phyloP scores from a whole-genome alignment of 345 rosid species.

The Erysimum cheiranthoides region DNA sequence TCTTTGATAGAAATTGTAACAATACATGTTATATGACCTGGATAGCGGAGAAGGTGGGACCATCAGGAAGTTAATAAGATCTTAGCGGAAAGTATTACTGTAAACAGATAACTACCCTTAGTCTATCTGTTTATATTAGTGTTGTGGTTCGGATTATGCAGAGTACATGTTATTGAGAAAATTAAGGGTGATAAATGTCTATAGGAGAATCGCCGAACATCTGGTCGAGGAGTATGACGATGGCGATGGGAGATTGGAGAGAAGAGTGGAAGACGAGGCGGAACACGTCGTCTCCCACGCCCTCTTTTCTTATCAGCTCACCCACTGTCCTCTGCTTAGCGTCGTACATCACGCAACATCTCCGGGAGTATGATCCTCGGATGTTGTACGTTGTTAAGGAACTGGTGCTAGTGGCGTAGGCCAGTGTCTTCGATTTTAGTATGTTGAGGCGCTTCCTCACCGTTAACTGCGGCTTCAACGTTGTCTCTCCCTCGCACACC shows the following conservation, averaged over 20 bases:
- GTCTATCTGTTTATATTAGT: not conserved
- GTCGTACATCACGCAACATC: no score
- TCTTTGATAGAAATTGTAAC: not conserved
- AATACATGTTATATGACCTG: not conserved
- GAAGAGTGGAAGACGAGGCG: constrained; percentile 64
- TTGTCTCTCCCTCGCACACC: constrained; percentile 71
- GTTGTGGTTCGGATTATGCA: not conserved
- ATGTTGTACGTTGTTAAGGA: constrained; percentile 50
- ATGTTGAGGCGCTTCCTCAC: constrained; percentile 58
- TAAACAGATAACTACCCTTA: not conserved
- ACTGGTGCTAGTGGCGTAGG: constrained; percentile 48
- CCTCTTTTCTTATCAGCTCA: constrained; percentile 66
- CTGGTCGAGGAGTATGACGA: constrained; percentile 76
- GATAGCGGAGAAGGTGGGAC: not conserved
- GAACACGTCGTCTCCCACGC: constrained; percentile 68
- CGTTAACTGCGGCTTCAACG: constrained; percentile 52
- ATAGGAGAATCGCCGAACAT: constrained; percentile 69
- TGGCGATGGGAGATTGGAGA: constrained; percentile 55
- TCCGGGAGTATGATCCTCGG: constrained; percentile 71
- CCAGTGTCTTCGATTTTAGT: constrained; percentile 58
- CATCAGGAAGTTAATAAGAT: not conserved
- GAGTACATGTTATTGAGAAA: not conserved
- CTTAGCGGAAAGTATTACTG: no score
- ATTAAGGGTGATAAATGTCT: not conserved
- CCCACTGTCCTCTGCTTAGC: constrained; percentile 53